Percentiles rank a stretch among this genome's conserved stretches.
These are phyloP conservation scores for Thamnidium elegans DNA, from an alignment of 192 early-diverging fungal species.

Conservation along the genomic window DNA sequence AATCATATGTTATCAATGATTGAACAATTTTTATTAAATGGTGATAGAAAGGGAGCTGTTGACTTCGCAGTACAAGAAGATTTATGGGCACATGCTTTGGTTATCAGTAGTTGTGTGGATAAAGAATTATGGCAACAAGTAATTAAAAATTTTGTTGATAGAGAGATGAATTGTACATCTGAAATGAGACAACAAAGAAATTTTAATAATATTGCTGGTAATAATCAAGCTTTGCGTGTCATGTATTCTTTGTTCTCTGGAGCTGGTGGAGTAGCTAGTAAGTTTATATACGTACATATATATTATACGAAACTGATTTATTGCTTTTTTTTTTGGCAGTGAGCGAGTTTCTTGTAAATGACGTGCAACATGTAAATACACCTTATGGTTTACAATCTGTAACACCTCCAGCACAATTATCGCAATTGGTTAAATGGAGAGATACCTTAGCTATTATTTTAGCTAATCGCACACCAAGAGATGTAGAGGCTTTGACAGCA, in stretches of 20 bases:
- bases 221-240: constrained; percentile 51
- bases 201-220: constrained; percentile 22
- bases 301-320: background rate
- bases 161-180: constrained; percentile 38
- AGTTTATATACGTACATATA: background rate
- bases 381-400: background rate
- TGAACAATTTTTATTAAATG: constrained; percentile 56
- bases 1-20: constrained; percentile 52
- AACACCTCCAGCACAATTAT: constrained; percentile 3
- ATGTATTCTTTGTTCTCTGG: constrained; percentile 71
- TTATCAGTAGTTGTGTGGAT: constrained; percentile 85
- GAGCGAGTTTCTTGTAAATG: constrained; percentile 24
- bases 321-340: background rate
- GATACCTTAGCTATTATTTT: constrained; percentile 73
- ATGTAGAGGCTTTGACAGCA: constrained; percentile 62
- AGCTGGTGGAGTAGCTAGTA: constrained; percentile 48
- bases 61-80: constrained; percentile 41
- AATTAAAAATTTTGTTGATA: constrained; percentile 64
- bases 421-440: constrained; percentile 65
- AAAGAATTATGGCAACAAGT: constrained; percentile 81
- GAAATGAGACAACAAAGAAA: constrained; percentile 4
- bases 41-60: constrained; percentile 56
- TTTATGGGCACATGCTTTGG: constrained; percentile 88
- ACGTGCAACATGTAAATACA: constrained; percentile 2
- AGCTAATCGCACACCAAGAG: constrained; percentile 79